phyloP scores from a whole-genome alignment of 495 filamentous ascomycete species.

The Lasiosphaeriaceae sp. region DNA sequence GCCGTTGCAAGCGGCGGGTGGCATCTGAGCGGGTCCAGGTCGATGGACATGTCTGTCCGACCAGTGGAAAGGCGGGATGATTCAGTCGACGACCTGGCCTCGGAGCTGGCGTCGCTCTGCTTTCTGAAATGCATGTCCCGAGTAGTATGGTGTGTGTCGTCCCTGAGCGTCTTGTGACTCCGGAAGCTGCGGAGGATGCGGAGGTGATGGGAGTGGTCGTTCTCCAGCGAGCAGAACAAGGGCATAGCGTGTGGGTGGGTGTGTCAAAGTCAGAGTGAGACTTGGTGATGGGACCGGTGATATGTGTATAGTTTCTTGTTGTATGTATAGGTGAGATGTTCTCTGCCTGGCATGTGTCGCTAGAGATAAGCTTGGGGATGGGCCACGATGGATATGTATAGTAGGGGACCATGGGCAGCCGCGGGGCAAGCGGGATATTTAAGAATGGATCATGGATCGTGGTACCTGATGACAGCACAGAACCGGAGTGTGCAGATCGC shows the following conservation, averaged over 20 bases:
- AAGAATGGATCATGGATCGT: not conserved
- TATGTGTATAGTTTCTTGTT: too few relatives aligned
- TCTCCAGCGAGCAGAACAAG: conserved; percentile 25
- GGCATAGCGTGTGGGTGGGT: not conserved
- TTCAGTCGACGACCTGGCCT: conserved; percentile 24
- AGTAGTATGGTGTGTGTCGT: not conserved
- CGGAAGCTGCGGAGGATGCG: conserved; percentile 31
- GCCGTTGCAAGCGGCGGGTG: conserved; percentile 23
- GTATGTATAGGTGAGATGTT: not conserved
- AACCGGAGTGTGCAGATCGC: not conserved
- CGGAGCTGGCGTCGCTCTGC: conserved; percentile 26
- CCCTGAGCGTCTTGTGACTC: conserved; percentile 24
- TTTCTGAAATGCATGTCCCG: conserved; percentile 17
- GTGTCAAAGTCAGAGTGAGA: not conserved
- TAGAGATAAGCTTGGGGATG: not conserved
- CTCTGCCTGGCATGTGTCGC: not conserved
- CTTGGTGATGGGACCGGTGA: too few relatives aligned
- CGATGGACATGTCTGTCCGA: conserved; percentile 25
- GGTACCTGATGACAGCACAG: not conserved
- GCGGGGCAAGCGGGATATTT: not conserved
- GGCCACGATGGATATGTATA: not conserved
- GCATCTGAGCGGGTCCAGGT: conserved; percentile 32
- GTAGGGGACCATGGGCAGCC: not conserved
- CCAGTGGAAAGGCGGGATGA: conserved; percentile 24
- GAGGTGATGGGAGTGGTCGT: conserved; percentile 15